Base-by-base conservation (phyloP, 768 basidiomycete species). In the Collybia sp. region DNA sequence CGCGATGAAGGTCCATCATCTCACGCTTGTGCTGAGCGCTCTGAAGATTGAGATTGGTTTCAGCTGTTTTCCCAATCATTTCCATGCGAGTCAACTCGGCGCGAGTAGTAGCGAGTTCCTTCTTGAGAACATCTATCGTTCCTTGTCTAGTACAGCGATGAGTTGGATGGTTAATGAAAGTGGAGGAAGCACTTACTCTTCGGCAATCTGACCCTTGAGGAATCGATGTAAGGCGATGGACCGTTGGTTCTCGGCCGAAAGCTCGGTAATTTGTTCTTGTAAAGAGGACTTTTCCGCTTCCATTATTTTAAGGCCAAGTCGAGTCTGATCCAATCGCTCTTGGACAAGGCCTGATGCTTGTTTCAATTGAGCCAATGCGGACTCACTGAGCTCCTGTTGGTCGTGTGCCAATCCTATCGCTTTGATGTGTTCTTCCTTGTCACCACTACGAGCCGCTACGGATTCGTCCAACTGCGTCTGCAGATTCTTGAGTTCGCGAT, bases 221-320 rank as follows among this genome's bases (percentile, higher is more conserved):
- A 76, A 80, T 47, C 82, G 76, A 33, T 68, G 69, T 46, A 85
- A 62, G 5, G 87, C 86, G 39, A 76, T 66, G 8, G 70, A 72
- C 32, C 81, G 77, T 60, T 88, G 84, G 11, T 79, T 60, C 55
- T 88, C 83, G 2, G 85, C 82, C 49, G 78, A 77, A 19, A 87
- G 64, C 12, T 66, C 63, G 0, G 83, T 86, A 39, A 73, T 71
- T 52, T 82, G 69, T 40, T 72, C 69, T 48, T 86, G 80, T 12
- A 84, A 61, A 9, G 58, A 43, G 1, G 59, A 62, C 50, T 73
- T 80, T 63, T 87, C 83, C 38, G 73, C 68, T 49, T 76, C 73
- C 15, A 72, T 45, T 3, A 56, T 38, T 30, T 67, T 61, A 18
- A 72, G 49, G 12, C 70, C 65, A 1, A 46, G 46, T 39, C 70